Evolutionary conservation across 768 basidiomycete genomes (phyloP), one percentile per base, ranked within the genome.

Genomic region (Hygrocybe punicea): DNA sequence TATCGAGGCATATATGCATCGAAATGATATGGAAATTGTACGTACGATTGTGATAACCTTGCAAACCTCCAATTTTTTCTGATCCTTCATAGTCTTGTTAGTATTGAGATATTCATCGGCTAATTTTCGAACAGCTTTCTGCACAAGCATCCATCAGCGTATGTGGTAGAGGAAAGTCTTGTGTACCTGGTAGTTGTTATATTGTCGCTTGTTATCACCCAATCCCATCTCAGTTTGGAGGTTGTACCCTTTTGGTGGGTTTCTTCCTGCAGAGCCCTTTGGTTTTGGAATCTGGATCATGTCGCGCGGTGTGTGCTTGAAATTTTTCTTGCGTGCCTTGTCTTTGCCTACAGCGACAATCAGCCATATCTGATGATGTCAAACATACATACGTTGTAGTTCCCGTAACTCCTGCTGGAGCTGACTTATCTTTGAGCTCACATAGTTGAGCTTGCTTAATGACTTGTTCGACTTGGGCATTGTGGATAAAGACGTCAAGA

Each of bases 161-260:
- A 16, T 53, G 21, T 40, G 39, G 39, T 10, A 21, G 21, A 39
- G 4, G n/a, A 14, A 25, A 14, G 23, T 29, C 3, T 34, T 23
- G 11, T 33, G 16, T 17, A 53, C 52, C n/a, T 10, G 21, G 25
- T 40, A 21, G 7, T 33, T 39, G 39, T 44, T 53, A 23, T 40
- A 53, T 23, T 36, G 40, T 33, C 52, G 6, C 11, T 25, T 10
- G n/a, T 53, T 53, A n/a, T 42, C 39, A 7, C 17, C 17, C 17
- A 53, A 24, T 6, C 52, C 52, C 37, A 53, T 53, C 11, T 6
- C 52, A 23, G 40, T 23, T 42, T 53, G 52, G 19, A 53, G 37
- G 37, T 53, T 53, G 25, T 40, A 53, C 40, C 52, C 52, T 29
- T 53, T 39, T 14, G 52, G 52, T 4, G 37, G 39, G 16, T n/a